Evolutionary conservation across 1,284 basidiomycete genomes (phyloP), one percentile per base, ranked within the genome.

Genomic region (Marasmius fiardii): DNA sequence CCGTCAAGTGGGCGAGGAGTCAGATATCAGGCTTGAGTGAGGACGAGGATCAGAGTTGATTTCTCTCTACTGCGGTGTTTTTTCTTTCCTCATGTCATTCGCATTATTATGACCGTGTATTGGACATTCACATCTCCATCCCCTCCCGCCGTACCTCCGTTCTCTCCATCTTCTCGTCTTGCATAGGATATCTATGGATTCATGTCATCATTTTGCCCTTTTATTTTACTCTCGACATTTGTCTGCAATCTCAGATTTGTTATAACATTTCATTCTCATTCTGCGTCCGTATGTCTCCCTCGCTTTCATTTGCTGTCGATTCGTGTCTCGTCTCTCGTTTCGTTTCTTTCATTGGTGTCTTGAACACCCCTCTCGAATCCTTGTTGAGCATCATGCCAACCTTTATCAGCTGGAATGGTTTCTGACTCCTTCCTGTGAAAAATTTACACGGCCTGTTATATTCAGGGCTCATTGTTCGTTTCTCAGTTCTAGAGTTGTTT

Each of bases 1-100:
- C 88, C 43, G 77, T 87, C 63, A 80, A 88, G 53, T 88, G 85
- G 85, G 86, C 87, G 48, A 77, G 73, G 63, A 70, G 65, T 67
- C 63, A 69, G 60, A 52, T 64, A 63, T 56, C 57, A 68, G 66
- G 64, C 64, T 58, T 63, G 60, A 63, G 60, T 63, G 53, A 65
- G 68, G 53, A 78, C 78, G 62, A 71, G 69, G 56, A 80, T 83
- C 41, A 79, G 73, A 79, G 68, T 71, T 78, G 64, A 77, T 77
- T 68, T 72, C 74, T 65, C 79, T 59, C 57, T 52, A 37, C 55
- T 55, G 55, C 62, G 49, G 58, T 51, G 55, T 63, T 56, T 60
- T 55, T 58, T 58, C 59, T 56, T 35, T 56, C 59, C 52, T 54
- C 53, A 35, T 54, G 37, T 49, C 23, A 33, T 16, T 16, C 28